Conservation (phyloP, 331 rosid genomes). For the Prunus yedoensis region DNA sequence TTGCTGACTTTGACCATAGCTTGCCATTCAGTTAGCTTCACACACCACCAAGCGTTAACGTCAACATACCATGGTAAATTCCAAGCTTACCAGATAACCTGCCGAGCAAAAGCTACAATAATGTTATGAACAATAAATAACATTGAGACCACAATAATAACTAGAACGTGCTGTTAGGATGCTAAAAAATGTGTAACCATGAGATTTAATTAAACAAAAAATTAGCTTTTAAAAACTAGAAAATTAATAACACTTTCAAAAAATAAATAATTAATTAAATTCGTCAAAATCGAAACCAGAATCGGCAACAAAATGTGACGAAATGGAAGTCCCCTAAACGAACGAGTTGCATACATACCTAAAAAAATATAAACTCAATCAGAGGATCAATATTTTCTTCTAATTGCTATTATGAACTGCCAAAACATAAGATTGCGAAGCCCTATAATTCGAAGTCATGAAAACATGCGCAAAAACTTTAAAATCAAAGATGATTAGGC, state of each 20-base stretch:
- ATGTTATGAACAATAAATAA: not conserved
- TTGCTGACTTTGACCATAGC: slow-evolving; percentile 20
- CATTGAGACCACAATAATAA: not conserved
- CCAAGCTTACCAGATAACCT: slow-evolving; percentile 38
- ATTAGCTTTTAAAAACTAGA: not conserved
- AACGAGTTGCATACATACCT: slow-evolving; percentile 7
- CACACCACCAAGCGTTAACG: slow-evolving; percentile 22
- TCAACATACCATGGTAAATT: slow-evolving; percentile 23
- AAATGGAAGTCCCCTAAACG: not conserved
- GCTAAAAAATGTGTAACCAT: not conserved
- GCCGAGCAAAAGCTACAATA: not conserved
- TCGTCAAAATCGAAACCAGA: not conserved
- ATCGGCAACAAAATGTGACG: not conserved
- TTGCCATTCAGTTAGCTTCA: slow-evolving; percentile 34
- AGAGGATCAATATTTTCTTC: no score
- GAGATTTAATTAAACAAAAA: not conserved
- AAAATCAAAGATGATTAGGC: not conserved
- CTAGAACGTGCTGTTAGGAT: not conserved
- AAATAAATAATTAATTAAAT: not conserved
- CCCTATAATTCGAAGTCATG: not conserved
- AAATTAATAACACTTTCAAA: not conserved
- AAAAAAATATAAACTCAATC: not conserved
- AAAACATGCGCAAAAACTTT: not conserved
- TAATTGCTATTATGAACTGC: not conserved
- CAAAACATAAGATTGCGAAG: not conserved